Conservation (phyloP, 2,329 filamentous ascomycete species). For the Elsinoe batatas region DNA sequence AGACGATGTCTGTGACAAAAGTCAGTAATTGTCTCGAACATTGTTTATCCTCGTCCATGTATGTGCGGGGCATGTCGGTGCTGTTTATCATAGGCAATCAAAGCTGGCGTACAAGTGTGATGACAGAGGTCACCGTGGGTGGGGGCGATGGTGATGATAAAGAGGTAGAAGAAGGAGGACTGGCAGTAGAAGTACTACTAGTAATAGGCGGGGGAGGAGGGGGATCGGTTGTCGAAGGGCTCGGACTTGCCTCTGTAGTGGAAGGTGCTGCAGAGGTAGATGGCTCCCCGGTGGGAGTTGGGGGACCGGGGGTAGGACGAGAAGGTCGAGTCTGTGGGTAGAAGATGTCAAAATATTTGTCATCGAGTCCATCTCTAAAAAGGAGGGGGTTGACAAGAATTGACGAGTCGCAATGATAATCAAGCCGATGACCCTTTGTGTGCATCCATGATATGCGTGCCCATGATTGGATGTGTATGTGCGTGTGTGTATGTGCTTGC, state of each 20-base stretch:
- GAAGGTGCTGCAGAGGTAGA: slow-evolving; percentile 5
- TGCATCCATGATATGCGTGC: neutral
- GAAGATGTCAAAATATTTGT: slow-evolving; percentile 11
- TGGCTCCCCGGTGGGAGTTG: slow-evolving; percentile 19
- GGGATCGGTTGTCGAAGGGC: slow-evolving; percentile 6
- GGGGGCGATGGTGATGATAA: slow-evolving; percentile 16
- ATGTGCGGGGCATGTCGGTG: slow-evolving; percentile 15
- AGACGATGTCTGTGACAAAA: slow-evolving; percentile 12
- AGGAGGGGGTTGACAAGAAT: neutral
- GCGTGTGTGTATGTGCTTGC: neutral
- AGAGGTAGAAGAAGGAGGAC: slow-evolving; percentile 12
- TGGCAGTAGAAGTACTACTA: neutral
- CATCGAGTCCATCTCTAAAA: neutral
- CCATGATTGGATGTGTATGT: neutral
- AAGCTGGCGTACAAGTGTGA: slow-evolving; percentile 11
- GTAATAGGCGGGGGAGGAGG: neutral
- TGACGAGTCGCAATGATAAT: neutral
- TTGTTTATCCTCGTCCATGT: slow-evolving; percentile 13
- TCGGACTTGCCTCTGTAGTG: slow-evolving; percentile 17
- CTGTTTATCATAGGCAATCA: slow-evolving; percentile 10
- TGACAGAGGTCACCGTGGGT: slow-evolving; percentile 9
- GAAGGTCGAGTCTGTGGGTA: slow-evolving; percentile 17
- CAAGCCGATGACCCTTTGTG: neutral
- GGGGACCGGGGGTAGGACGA: slow-evolving; percentile 1
- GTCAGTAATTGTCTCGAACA: slow-evolving; percentile 15